Evolutionary conservation across 2,329 filamentous ascomycete species (phyloP).

Genomic region (Hypoxylon sp.): DNA sequence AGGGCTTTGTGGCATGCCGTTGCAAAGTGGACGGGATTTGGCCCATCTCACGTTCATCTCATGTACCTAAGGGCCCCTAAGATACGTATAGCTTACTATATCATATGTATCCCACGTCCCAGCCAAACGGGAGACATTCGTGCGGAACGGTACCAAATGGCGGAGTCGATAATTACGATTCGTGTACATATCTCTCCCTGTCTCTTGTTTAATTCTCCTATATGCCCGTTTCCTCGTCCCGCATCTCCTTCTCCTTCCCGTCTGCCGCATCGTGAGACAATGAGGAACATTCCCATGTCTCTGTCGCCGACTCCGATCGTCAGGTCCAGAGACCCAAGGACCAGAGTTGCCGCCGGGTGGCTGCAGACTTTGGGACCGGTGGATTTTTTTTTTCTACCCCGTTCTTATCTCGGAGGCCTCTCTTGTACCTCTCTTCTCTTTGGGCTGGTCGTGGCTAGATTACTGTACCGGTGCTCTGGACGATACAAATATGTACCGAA

Average conservation of each 20-base stretch:
- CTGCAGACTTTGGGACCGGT: constrained; percentile 21
- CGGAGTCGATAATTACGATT: constrained; percentile 21
- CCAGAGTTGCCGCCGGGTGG: constrained; percentile 17
- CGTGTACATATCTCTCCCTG: constrained; percentile 16
- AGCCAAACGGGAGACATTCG: constrained; percentile 12
- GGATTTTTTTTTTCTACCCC: not conserved
- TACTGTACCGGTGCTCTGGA: constrained; percentile 26
- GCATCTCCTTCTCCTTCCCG: constrained; percentile 5
- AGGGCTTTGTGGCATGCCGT: constrained; percentile 1
- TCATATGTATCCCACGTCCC: constrained; percentile 2
- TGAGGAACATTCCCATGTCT: constrained; percentile 22
- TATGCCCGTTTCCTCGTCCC: constrained; percentile 44
- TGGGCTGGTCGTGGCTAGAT: constrained; percentile 12
- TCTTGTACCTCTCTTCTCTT: not conserved
- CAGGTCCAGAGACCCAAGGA: constrained; percentile 8
- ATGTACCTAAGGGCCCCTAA: not conserved
- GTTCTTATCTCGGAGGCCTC: constrained; percentile 1
- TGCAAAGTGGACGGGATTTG: constrained; percentile 2
- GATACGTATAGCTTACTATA: not conserved
- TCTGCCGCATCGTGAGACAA: constrained; percentile 41
- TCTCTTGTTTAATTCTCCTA: constrained; percentile 44
- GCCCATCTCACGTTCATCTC: not conserved
- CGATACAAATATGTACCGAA: constrained; percentile 1
- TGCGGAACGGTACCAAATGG: constrained; percentile 30
- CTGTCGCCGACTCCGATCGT: constrained; percentile 43